These are phyloP conservation scores for Shiraia bambusicola DNA, from an alignment of 2,329 filamentous ascomycete species.

Conservation along the genomic window DNA sequence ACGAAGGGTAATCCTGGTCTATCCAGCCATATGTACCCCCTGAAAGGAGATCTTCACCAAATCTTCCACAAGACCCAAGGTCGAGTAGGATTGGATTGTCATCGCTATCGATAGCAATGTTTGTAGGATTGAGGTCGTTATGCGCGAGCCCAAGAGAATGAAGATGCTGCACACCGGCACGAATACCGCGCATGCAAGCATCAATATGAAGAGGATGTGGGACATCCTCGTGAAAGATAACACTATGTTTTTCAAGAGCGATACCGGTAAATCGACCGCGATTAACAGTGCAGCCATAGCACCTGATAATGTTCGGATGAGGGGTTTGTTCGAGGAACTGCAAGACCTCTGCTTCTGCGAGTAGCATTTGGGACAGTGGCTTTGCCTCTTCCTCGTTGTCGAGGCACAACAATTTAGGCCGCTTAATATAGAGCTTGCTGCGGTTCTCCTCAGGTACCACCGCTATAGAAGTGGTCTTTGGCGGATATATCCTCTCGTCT, in stretches of 20 bases:
- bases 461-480: conserved; percentile 4
- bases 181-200: conserved; percentile 21
- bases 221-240: conserved; percentile 22
- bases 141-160: too few relatives aligned
- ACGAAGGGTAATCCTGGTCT: conserved; percentile 11
- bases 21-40: conserved; percentile 12
- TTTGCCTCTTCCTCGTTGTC: conserved; percentile 27
- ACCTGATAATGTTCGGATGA: conserved; percentile 33
- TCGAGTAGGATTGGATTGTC: conserved; percentile 11
- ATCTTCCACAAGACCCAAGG: conserved; percentile 13
- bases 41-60: conserved; percentile 9
- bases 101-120: conserved; percentile 7
- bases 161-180: conserved; percentile 36
- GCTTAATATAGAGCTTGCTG: conserved; percentile 32
- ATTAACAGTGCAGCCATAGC: conserved; percentile 31
- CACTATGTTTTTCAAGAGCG: conserved; percentile 26
- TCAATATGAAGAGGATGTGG: conserved; percentile 16
- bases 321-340: conserved; percentile 25
- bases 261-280: conserved; percentile 29
- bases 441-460: conserved; percentile 7
- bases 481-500: too few relatives aligned
- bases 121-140: conserved; percentile 15
- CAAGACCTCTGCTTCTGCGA: conserved; percentile 26
- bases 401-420: conserved; percentile 30
- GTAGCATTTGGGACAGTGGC: conserved; percentile 30